A percentile compares a stretch with the other conserved stretches of the same genome.
These are phyloP conservation scores for Mortierella hygrophila DNA, from an alignment of 192 early-diverging fungal genomes.

Conservation along the genomic window DNA sequence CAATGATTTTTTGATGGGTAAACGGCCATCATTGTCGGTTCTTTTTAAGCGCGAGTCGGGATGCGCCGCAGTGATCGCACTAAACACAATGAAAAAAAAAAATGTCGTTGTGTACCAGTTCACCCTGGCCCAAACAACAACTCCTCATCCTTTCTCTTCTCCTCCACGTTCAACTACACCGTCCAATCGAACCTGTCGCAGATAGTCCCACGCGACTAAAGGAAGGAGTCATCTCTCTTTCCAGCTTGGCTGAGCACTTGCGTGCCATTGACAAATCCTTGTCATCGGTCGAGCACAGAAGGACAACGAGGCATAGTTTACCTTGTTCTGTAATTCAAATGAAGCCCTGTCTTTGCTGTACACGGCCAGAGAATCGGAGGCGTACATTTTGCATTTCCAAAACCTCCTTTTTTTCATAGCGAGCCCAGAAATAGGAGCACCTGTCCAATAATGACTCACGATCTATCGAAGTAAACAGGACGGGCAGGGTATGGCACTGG, in stretches of 20 bases:
- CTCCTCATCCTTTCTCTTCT: too few species aligned
- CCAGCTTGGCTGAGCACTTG: neutral
- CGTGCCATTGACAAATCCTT: neutral
- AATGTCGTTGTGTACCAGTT: neutral
- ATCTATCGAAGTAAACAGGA: neutral
- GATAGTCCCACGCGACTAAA: too few species aligned
- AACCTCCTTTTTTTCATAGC: neutral
- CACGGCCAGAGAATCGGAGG: neutral
- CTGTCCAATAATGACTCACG: neutral
- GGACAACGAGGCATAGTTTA: neutral
- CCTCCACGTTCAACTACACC: neutral
- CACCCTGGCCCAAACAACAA: neutral
- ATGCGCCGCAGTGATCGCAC: conserved; percentile 32
- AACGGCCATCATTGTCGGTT: neutral
- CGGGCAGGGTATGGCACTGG: neutral
- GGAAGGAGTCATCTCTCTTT: neutral
- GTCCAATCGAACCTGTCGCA: neutral
- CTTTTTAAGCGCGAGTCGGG: conserved; percentile 12
- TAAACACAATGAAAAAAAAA: neutral
- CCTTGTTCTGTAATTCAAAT: neutral
- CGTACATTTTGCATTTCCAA: neutral
- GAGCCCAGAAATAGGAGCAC: neutral
- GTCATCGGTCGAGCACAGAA: neutral
- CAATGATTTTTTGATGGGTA: neutral
- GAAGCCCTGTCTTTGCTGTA: neutral